A percentile compares a stretch with the other conserved stretches of the same genome.
Conservation (phyloP, 2,329 filamentous ascomycete species). For the Stagonosporopsis vannaccii region DNA sequence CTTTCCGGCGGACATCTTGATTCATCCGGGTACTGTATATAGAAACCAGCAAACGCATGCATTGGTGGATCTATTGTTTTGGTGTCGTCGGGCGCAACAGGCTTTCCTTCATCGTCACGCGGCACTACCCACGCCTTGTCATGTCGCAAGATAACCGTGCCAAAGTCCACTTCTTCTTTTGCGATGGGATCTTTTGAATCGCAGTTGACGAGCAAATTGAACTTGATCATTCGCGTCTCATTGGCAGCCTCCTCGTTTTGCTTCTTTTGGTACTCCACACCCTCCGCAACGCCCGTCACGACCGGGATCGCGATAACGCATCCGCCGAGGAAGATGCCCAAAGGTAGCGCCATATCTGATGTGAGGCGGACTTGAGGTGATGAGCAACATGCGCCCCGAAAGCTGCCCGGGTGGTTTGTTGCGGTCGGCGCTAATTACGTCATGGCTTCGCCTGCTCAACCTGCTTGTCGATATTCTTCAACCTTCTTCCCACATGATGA, state of each 20-base stretch:
- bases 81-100: conserved; percentile 36
- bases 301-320: conserved; percentile 56
- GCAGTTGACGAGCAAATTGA: conserved; percentile 57
- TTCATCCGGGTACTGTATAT: conserved; percentile 59
- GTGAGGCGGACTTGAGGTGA: background rate
- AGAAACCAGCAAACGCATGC: conserved; percentile 61
- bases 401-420: background rate
- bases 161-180: conserved; percentile 50
- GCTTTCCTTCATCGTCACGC: conserved; percentile 40
- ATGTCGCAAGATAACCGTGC: conserved; percentile 55
- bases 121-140: conserved; percentile 53
- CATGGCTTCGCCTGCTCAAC: background rate
- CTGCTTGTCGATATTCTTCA: background rate
- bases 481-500: no score
- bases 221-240: conserved; percentile 60
- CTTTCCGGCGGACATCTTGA: conserved; percentile 51
- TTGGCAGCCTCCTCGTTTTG: conserved; percentile 59
- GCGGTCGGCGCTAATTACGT: conserved; percentile 11
- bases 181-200: conserved; percentile 43
- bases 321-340: conserved; percentile 49
- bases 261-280: conserved; percentile 58
- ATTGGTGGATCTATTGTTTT: conserved; percentile 32
- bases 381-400: background rate
- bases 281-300: conserved; percentile 60
- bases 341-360: conserved; percentile 31